phyloP scores from a whole-genome alignment of 257 asterid genomes.

The Ligustrum vulgare region DNA sequence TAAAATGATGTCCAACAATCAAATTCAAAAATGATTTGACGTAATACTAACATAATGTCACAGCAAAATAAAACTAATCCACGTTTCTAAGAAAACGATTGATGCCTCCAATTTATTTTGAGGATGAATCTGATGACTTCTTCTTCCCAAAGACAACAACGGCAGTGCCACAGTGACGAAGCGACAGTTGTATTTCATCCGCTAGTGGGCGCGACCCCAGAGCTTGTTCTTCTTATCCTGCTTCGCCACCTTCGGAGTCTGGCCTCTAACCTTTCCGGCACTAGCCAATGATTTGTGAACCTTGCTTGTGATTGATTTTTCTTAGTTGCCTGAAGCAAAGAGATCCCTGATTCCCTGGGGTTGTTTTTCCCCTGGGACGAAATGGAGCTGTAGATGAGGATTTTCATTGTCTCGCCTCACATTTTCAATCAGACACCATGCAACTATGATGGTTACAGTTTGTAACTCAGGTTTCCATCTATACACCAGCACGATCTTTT shows the following conservation, averaged over 20 bases:
- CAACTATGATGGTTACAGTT: too few relatives aligned
- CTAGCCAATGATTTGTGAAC: slow-evolving; percentile 97
- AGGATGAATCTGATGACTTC: slow-evolving; percentile 84
- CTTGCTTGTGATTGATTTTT: slow-evolving; percentile 55
- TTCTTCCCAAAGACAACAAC: slow-evolving; percentile 94
- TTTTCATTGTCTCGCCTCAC: too few relatives aligned
- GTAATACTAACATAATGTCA: slow-evolving; percentile 18
- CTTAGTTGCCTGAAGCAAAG: too few relatives aligned
- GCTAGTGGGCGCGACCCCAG: slow-evolving; percentile 90
- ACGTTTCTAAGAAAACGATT: slow-evolving; percentile 19
- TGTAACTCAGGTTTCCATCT: too few relatives aligned
- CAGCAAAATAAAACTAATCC: slow-evolving; percentile 11
- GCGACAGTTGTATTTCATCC: slow-evolving; percentile 84
- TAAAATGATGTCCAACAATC: slow-evolving; percentile 2
- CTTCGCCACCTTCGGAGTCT: slow-evolving; percentile 87
- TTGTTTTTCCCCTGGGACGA: too few relatives aligned
- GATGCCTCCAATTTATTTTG: slow-evolving; percentile 44
- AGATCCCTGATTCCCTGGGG: too few relatives aligned
- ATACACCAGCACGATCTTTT: too few relatives aligned
- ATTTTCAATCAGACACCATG: too few relatives aligned
- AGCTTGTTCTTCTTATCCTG: slow-evolving; percentile 93
- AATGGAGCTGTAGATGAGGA: too few relatives aligned
- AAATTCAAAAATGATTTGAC: background rate
- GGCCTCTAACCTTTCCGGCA: slow-evolving; percentile 93
- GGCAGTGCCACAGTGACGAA: slow-evolving; percentile 91